Conservation (phyloP, 495 filamentous ascomycete species). For the Podospora australis region DNA sequence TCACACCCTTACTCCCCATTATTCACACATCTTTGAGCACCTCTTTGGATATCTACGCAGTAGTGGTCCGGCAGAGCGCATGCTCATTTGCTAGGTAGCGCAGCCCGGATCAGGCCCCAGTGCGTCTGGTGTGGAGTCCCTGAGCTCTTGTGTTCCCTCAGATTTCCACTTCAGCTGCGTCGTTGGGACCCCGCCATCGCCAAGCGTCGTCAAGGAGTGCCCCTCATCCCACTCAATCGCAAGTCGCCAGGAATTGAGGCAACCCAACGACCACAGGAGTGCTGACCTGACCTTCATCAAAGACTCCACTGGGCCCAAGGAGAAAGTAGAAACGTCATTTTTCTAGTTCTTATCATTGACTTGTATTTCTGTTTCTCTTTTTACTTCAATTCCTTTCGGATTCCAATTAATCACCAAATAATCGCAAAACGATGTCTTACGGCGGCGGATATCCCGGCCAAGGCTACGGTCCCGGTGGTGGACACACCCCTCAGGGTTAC, state of each 20-base stretch:
- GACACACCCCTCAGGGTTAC: conserved; percentile 22
- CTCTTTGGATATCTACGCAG: too few relatives aligned
- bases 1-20: too few relatives aligned
- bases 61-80: not conserved
- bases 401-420: not conserved
- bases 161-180: not conserved
- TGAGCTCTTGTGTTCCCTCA: not conserved
- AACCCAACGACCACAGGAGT: conserved; percentile 1
- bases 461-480: conserved; percentile 23
- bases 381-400: not conserved
- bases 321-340: not conserved
- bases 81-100: conserved; percentile 2
- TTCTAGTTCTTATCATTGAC: not conserved
- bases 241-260: not conserved
- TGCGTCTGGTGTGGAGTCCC: conserved; percentile 1
- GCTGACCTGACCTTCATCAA: not conserved
- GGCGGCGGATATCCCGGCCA: conserved; percentile 26
- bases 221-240: too few relatives aligned
- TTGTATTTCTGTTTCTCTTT: not conserved
- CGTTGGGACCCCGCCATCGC: conserved; percentile 8
- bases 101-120: not conserved
- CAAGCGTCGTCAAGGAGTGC: not conserved
- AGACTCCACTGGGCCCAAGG: not conserved
- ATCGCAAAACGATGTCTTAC: conserved; percentile 17
- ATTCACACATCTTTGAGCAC: too few relatives aligned